Evolutionary conservation across 2,329 filamentous ascomycete species (phyloP).

Genomic region (Botrytis medusae): DNA sequence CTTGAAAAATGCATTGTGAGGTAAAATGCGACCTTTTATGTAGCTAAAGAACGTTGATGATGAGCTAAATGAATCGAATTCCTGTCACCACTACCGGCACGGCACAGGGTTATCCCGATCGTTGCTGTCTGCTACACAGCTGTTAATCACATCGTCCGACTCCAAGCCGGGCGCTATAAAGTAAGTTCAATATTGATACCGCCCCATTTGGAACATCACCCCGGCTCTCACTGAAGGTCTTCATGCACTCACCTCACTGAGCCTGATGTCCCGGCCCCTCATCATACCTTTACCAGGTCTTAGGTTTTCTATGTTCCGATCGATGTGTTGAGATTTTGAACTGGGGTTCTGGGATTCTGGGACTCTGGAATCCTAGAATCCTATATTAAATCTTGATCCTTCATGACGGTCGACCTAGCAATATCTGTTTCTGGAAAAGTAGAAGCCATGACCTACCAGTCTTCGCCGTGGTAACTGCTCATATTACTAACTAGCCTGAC

Average conservation of each 20-base stretch:
- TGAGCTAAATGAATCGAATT: not conserved
- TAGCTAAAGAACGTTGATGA: not conserved
- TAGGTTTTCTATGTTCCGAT: constrained; percentile 1
- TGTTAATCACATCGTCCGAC: not conserved
- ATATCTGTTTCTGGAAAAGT: not conserved
- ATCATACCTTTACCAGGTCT: constrained; percentile 2
- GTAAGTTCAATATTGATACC: not conserved
- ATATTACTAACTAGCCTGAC: not conserved
- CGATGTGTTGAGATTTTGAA: not conserved
- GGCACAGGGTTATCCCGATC: not conserved
- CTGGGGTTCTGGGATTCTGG: not conserved
- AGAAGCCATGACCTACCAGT: not conserved
- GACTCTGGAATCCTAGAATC: not conserved
- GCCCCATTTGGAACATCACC: not conserved
- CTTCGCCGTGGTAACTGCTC: not conserved
- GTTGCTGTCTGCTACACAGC: not conserved
- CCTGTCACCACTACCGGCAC: not conserved
- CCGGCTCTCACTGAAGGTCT: not conserved
- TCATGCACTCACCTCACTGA: not conserved
- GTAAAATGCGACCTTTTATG: not conserved
- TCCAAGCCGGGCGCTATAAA: not conserved
- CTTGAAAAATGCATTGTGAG: not conserved
- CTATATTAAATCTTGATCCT: not conserved
- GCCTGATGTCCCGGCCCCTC: not conserved
- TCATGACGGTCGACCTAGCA: not conserved